Evolutionary conservation across 192 early-diverging fungal species (phyloP), one percentile per base, ranked within the genome.

Genomic region (Coemansia erecta): DNA sequence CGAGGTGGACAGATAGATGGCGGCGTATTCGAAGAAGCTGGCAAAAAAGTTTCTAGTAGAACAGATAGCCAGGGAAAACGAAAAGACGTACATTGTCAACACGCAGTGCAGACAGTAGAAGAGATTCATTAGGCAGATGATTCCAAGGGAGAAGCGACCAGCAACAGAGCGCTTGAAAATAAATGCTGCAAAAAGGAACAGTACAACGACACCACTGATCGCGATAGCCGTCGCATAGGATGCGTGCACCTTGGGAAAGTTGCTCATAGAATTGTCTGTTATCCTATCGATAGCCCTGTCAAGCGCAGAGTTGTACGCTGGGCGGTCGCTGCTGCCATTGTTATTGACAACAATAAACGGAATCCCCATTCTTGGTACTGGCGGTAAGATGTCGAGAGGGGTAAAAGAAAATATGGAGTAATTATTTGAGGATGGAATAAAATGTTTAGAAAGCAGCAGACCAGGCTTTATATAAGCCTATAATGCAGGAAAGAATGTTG

Each of bases 31-130:
- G 12, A 49, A 26, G 23, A 26, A 49, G 2, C 22, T 15, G 6
- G 17, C 17, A 49, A 49, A 49, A 17, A 49, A 49, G 23, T 3
- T 15, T 12, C 22, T 21, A 26, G 12, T 13, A 21, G 14, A 2
- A 9, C 47, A 49, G 12, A 21, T 9, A 17, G 22, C 6, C 17
- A 24, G 5, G 13, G 2, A 3, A 49, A 26, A 26, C 13, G 47
- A 22, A 48, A 31, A 31, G 28, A 31, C 47, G 17, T 26, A 49
- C 19, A 49, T 49, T n/a, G 47, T 24, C 22, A 49, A 19, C 22
- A 49, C 14, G 23, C 47, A 49, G 8, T 49, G 22, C 47, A 49
- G 47, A 17, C 47, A 49, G 47, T 49, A 49, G 22, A 49, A 26
- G 0, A 49, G 47, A 24, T 24, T 49, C 12, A 8, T 49, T 14